Evolutionary conservation across 306 rosid genomes (phyloP), one percentile per base, ranked within the genome.

Genomic region (Pterocarpus macrocarpus): DNA sequence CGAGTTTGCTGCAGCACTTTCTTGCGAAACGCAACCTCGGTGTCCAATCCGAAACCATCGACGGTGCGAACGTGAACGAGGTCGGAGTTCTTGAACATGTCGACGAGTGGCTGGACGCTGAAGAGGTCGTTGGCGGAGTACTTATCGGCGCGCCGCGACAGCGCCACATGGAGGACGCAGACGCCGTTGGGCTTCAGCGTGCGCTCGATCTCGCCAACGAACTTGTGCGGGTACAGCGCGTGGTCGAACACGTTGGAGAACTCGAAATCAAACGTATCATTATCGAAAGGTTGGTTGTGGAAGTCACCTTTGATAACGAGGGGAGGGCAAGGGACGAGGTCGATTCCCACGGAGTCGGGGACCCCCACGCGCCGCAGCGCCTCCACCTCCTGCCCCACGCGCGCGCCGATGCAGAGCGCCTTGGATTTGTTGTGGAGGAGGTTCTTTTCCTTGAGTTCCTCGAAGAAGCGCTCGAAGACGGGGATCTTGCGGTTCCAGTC

Each of bases 231-330:
- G 45, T 89, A 93, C 5, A 93, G 93, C 75, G 99, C 98, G 84
- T 95, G 99, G 45, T 95, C 99, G 74, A 95, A 95, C 50, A 95
- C 99, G 86, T 95, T 95, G 8, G 98, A 93, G 90, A 95, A 95
- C 36, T 95, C 99, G 16, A 91, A 95, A 58, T 93, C 98, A 64
- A 91, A 93, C 1, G 84, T 93, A 11, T 85, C 82, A 32, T 87
- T 82, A 2, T 7, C 8, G 16, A 95, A 95, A 1, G 98, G 98
- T 70, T 93, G 97, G 56, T 74, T 80, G 5, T 95, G 99, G 36
- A 95, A 95, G 66, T 95, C 99, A 0, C 97, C 99, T 69, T 85
- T 45, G 4, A 95, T 50, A 2, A 95, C 99, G 17, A 95, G 64
- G 0, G 97, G 99, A 2, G 97, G 99, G 73, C 74, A 90, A 0